Evolutionary conservation across 2,329 filamentous ascomycete species (phyloP), one percentile per base, ranked within the genome.

Genomic region (Thyridium curvatum): DNA sequence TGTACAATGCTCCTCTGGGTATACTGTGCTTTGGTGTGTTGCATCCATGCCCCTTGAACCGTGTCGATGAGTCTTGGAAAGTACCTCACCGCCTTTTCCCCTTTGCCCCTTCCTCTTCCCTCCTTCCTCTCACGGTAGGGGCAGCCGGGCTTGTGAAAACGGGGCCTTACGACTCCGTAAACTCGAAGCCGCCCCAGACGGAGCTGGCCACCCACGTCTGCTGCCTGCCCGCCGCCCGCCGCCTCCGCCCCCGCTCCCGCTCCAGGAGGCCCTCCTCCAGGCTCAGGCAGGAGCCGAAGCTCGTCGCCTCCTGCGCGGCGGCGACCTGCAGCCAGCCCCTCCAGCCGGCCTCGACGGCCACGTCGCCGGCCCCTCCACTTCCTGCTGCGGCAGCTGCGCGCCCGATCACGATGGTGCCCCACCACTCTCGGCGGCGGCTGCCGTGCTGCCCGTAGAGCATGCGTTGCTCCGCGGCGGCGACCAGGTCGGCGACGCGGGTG

Each of bases 391-490:
- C n/a, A n/a, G n/a, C n/a, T n/a, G n/a, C 46, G 1, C 64, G 65
- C 9, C 71, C 72, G 30, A 78, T 47, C 5, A 79, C 66, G 18
- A 79, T 48, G 2, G 71, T 75, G n/a, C 76, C 75, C 75, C 76
- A 79, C 67, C 69, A 77, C 42, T 68, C 64, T 4, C 75, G 65
- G 18, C 48, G 54, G 5, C 61, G 59, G 44, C 70, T 76, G 30
- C 49, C 52, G 42, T 65, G 62, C 7, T 52, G 42, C 3, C 64
- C 62, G 52, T 79, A 79, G 5, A 78, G 55, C 61, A 78, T 72
- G 50, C 66, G 68, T 32, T 59, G 49, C 36, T 69, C 62, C 4
- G 68, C 64, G 1, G 61, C 59, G 2, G 59, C 52, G 7, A 75
- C 50, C 5, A 67, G 50, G 3, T 57, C 55, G 6, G 45, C 41